Evolutionary conservation across 2,329 filamentous ascomycete genomes (phyloP).

Genomic region (Fusarium pseudonygamai): DNA sequence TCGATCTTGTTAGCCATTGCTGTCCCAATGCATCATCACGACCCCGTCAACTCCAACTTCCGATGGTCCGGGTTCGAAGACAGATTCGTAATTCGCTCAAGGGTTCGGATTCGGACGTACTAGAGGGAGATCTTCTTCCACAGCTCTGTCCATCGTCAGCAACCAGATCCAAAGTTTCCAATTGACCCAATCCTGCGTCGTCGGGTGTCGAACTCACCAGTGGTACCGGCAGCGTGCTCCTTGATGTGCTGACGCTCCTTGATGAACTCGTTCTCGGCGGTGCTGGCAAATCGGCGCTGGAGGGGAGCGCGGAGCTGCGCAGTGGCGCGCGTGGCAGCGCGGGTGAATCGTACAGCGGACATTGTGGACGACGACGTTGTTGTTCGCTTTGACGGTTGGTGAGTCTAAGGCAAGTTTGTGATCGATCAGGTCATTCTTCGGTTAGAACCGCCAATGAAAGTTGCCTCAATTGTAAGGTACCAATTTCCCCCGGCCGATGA

Average conservation of each 20-base stretch:
- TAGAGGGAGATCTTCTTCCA: slow-evolving; percentile 97
- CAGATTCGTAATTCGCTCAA: slow-evolving; percentile 43
- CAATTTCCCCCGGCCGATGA: slow-evolving; percentile 3
- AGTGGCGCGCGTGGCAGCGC: slow-evolving; percentile 69
- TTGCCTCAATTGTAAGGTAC: slow-evolving; percentile 48
- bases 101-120: slow-evolving; percentile 65
- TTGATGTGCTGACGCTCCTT: slow-evolving; percentile 90
- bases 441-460: slow-evolving; percentile 45
- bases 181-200: slow-evolving; percentile 29
- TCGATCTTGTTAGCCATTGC: slow-evolving; percentile 40
- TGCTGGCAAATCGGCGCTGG: slow-evolving; percentile 78
- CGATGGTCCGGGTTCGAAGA: slow-evolving; percentile 21
- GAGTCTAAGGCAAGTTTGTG: slow-evolving; percentile 41
- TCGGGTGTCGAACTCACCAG: slow-evolving; percentile 70
- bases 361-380: slow-evolving; percentile 56
- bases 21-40: slow-evolving; percentile 2
- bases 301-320: slow-evolving; percentile 67
- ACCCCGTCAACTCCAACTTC: slow-evolving; percentile 24
- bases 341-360: slow-evolving; percentile 71
- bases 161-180: slow-evolving; percentile 18
- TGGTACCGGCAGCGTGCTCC: slow-evolving; percentile 85
- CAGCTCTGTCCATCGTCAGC: slow-evolving; percentile 70
- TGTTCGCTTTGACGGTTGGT: slow-evolving; percentile 40
- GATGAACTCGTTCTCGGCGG: slow-evolving; percentile 91
- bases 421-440: slow-evolving; percentile 48